Percentiles rank a stretch among this genome's conserved stretches.
Conservation (phyloP, 345 rosid species). For the Citrus hindsii region DNA sequence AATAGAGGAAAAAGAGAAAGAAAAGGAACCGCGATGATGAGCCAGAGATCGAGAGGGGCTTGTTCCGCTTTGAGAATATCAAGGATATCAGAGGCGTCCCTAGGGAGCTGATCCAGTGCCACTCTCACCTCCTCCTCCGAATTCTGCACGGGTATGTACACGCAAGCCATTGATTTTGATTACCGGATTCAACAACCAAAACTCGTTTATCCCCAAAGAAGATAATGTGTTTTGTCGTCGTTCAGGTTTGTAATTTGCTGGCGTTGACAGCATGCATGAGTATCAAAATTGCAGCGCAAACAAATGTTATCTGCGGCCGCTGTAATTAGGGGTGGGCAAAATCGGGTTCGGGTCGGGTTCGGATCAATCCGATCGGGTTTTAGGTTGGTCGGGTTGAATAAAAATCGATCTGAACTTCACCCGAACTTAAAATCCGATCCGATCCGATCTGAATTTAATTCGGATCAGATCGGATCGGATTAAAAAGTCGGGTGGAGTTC, state of each 20-base stretch:
- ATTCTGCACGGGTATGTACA: constrained; percentile 96
- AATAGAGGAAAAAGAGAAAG: neutral
- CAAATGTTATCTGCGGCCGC: too few relatives aligned
- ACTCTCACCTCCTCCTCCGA: constrained; percentile 99
- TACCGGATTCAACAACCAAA: neutral
- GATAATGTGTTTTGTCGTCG: neutral
- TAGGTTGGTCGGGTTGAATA: too few relatives aligned
- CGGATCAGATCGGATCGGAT: too few relatives aligned
- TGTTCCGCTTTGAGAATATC: constrained; percentile 99
- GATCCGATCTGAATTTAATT: too few relatives aligned
- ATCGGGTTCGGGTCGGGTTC: too few relatives aligned
- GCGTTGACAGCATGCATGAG: neutral
- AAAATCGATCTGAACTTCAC: too few relatives aligned
- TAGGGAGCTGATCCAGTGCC: constrained; percentile 91
- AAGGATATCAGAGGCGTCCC: constrained; percentile 94
- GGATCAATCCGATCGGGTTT: too few relatives aligned
- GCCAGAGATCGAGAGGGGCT: constrained; percentile 99
- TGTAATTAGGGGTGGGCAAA: too few relatives aligned
- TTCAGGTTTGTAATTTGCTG: neutral
- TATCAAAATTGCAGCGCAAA: neutral
- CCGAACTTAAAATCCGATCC: too few relatives aligned
- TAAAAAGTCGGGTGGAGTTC: too few relatives aligned
- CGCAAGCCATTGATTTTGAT: constrained; percentile 58
- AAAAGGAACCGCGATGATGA: constrained; percentile 78
- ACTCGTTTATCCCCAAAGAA: neutral